Evolutionary conservation across 164 flowering plant genomes (phyloP), one percentile per base, ranked within the genome.

Genomic region (Dillenia suffruticosa): DNA sequence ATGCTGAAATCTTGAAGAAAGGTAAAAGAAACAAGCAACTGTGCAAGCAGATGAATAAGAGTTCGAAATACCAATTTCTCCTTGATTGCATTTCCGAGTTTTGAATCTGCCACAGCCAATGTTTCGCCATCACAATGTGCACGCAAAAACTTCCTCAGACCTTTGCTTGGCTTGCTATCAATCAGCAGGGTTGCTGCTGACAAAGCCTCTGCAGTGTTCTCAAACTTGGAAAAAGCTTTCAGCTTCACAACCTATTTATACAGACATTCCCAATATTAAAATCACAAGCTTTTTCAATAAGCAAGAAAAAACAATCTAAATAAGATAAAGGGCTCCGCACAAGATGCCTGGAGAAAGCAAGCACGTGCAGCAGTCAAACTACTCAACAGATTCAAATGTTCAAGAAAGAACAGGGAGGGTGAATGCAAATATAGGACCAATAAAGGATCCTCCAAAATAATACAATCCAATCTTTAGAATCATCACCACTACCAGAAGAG

Each of bases 171-270:
- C 63, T 84, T 81, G 70, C 96, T 75, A 53, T 91, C 97, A 53
- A 82, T 81, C 65, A 91, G 67, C 53, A 83, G 70, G 16, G 96
- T 86, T 15, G 90, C 79, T 19, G 95, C 88, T 54, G 85, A 76
- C 24, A 89, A 64, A 24, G 96, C 98, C 67, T 91, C 95, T 16
- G 94, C 49, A 7, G 88, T 89, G 74, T 91, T 88, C 70, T 91
- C 97, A 76, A 94, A 94, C 80, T 91, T 94, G 7, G 84, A 75
- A 64, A 94, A 94, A 53, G 92, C 97, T 75, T 88, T 89, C 70
- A 94, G 73, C 87, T 85, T 83, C 40, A 91, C 96, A n/a, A 94
- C 68, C 98, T 93, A 70, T 64, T 9, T 50, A 26, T 26, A 32
- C 40, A 32, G 40, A 5, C 7, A 32, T 32, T 32, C 40, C 40